Evolutionary conservation across 2,329 filamentous ascomycete species (phyloP).

Genomic region (Aspergillus flavus): DNA sequence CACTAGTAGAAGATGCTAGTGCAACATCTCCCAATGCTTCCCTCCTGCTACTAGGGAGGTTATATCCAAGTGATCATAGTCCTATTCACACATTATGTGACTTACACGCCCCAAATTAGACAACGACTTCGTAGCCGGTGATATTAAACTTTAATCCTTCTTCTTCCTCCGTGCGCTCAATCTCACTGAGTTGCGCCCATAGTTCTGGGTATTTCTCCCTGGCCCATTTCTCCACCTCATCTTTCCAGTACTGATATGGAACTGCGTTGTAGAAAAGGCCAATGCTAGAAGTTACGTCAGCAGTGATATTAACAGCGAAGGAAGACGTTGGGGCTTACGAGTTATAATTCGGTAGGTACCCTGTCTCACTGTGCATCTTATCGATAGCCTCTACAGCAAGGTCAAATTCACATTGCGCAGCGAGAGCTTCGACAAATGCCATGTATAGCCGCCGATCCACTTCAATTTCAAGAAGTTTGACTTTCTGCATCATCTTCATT

Average conservation of each 20-base stretch:
- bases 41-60: not conserved
- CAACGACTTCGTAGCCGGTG: slow-evolving; percentile 13
- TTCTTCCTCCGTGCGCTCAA: slow-evolving; percentile 35
- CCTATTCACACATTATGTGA: not conserved
- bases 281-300: slow-evolving; percentile 54
- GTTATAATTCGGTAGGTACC: slow-evolving; percentile 66
- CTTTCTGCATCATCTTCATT: slow-evolving; percentile 57
- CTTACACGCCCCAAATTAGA: not conserved
- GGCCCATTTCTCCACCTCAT: slow-evolving; percentile 74
- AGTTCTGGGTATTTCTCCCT: slow-evolving; percentile 65
- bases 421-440: slow-evolving; percentile 75
- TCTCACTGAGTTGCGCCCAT: slow-evolving; percentile 67
- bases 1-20: not conserved
- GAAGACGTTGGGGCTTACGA: slow-evolving; percentile 61
- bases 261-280: slow-evolving; percentile 76
- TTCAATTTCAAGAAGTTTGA: slow-evolving; percentile 74
- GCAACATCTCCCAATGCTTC: not conserved
- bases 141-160: slow-evolving; percentile 36
- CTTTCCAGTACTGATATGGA: slow-evolving; percentile 65
- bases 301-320: not conserved
- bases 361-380: slow-evolving; percentile 67
- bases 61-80: not conserved
- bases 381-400: slow-evolving; percentile 68
- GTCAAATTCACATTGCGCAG: slow-evolving; percentile 70
- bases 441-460: slow-evolving; percentile 73